Percentiles rank a stretch among this genome's conserved stretches.
phyloP scores from a whole-genome alignment of 345 rosid genomes.

The Melaleuca alternifolia region DNA sequence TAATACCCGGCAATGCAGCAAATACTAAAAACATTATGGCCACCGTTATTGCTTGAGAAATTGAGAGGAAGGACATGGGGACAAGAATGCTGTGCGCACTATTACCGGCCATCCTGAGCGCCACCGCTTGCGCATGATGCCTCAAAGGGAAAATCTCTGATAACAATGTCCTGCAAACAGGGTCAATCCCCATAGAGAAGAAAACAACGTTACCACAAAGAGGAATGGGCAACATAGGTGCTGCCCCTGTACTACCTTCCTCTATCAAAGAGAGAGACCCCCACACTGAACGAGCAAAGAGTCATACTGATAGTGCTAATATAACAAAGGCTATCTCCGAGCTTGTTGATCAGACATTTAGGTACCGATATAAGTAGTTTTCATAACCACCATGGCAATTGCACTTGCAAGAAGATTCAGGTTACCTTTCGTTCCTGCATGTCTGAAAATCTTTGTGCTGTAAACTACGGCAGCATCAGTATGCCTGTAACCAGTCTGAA shows the following conservation, averaged over 20 bases:
- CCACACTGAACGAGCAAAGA: constrained; percentile 30
- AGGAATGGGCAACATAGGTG: constrained; percentile 11
- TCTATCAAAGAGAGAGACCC: constrained; percentile 22
- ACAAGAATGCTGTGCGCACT: constrained; percentile 44
- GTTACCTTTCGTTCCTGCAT: constrained; percentile 43
- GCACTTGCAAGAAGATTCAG: constrained; percentile 56
- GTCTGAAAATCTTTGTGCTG: constrained; percentile 57
- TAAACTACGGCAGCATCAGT: constrained; percentile 62
- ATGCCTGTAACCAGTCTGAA: constrained; percentile 67
- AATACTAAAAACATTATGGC: constrained; percentile 50
- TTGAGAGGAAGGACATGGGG: constrained; percentile 56
- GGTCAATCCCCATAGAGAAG: constrained; percentile 52
- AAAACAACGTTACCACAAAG: constrained; percentile 46
- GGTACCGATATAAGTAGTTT: neutral
- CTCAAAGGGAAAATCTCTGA: constrained; percentile 50
- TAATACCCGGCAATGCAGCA: constrained; percentile 16
- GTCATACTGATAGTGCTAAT: constrained; percentile 43
- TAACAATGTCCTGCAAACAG: constrained; percentile 46
- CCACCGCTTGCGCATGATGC: constrained; percentile 41
- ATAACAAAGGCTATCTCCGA: constrained; percentile 43
- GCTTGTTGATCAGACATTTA: constrained; percentile 27
- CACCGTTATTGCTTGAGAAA: constrained; percentile 29
- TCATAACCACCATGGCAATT: constrained; percentile 6
- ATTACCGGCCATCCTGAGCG: constrained; percentile 39
- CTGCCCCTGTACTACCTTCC: constrained; percentile 16